A percentile compares a stretch with the other conserved stretches of the same genome.
Evolutionary conservation across 495 filamentous ascomycete species (phyloP).

Genomic region (Penicillium herquei): DNA sequence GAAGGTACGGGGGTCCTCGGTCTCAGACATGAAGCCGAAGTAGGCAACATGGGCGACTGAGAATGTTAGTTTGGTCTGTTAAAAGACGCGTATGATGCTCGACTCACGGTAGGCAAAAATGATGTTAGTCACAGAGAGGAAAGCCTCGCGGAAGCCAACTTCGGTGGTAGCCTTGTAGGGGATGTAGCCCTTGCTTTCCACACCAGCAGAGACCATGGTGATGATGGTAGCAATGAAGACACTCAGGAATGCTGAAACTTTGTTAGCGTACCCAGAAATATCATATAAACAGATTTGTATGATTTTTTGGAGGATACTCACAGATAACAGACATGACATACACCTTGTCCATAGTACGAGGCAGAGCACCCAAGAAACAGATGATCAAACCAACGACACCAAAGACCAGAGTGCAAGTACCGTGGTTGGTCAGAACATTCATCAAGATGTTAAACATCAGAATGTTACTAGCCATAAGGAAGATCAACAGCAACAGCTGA

Average conservation of each 20-base stretch:
- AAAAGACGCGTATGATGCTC: not conserved
- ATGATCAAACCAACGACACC: conserved; percentile 62
- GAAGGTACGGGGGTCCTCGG: conserved; percentile 63
- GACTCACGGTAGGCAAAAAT: conserved; percentile 39
- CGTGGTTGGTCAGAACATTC: conserved; percentile 62
- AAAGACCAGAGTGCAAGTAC: conserved; percentile 66
- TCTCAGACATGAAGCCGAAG: conserved; percentile 75
- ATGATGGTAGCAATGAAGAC: conserved; percentile 66
- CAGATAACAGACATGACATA: conserved; percentile 60
- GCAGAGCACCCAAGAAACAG: conserved; percentile 61
- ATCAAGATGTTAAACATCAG: conserved; percentile 65
- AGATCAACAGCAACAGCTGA: conserved; percentile 64
- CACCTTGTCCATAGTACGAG: conserved; percentile 60
- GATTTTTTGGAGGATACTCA: conserved; percentile 11
- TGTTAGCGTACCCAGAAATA: not conserved
- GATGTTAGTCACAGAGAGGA: conserved; percentile 35
- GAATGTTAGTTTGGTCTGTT: not conserved
- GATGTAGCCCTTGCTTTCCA: conserved; percentile 31
- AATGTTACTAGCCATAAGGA: conserved; percentile 73
- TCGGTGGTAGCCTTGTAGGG: conserved; percentile 16
- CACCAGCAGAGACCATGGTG: conserved; percentile 64
- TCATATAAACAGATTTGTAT: not conserved
- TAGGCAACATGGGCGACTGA: conserved; percentile 67
- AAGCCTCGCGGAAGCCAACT: conserved; percentile 27
- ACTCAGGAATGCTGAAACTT: conserved; percentile 51